These are phyloP conservation scores for Trebouxiophyceae sp. DNA, from an alignment of 163 green algal species.

Conservation along the genomic window DNA sequence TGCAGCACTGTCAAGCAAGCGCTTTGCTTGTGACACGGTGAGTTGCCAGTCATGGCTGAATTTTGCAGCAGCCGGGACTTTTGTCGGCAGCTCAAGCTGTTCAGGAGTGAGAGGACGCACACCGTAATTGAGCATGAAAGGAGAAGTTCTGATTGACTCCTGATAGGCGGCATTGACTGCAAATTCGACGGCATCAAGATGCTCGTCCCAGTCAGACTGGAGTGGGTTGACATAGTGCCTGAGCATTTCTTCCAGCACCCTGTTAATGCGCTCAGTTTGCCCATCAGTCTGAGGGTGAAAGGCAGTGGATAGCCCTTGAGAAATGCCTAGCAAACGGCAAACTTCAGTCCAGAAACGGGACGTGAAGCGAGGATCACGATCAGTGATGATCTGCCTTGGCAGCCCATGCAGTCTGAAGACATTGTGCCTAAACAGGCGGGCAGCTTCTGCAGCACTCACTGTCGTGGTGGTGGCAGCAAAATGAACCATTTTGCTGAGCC, in stretches of 20 bases:
- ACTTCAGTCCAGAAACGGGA: slow-evolving; percentile 27
- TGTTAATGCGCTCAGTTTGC: slow-evolving; percentile 48
- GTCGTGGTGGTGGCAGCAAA: slow-evolving; percentile 25
- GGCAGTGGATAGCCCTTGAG: slow-evolving; percentile 18
- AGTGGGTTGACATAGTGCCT: slow-evolving; percentile 20
- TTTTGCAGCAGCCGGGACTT: no score
- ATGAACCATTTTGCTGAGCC: slow-evolving; percentile 41
- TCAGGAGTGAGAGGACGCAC: no score
- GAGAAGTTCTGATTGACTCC: neutral
- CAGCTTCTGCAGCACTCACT: slow-evolving; percentile 22
- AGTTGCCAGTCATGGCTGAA: no score
- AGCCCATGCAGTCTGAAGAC: slow-evolving; percentile 37
- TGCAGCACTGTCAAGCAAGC: no score
- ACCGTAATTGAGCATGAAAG: no score
- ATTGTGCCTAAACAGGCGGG: slow-evolving; percentile 33
- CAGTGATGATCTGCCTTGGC: slow-evolving; percentile 29
- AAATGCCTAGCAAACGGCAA: slow-evolving; percentile 13
- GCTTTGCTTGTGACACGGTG: no score
- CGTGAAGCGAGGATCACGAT: slow-evolving; percentile 35
- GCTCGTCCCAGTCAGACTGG: slow-evolving; percentile 26
- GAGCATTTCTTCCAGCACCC: slow-evolving; percentile 39
- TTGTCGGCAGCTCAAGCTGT: no score
- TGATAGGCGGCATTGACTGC: neutral
- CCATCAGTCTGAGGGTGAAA: slow-evolving; percentile 53
- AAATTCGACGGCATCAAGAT: slow-evolving; percentile 3